These are phyloP conservation scores for Candida schatavii DNA, from an alignment of 805 yeast species.

Conservation along the genomic window DNA sequence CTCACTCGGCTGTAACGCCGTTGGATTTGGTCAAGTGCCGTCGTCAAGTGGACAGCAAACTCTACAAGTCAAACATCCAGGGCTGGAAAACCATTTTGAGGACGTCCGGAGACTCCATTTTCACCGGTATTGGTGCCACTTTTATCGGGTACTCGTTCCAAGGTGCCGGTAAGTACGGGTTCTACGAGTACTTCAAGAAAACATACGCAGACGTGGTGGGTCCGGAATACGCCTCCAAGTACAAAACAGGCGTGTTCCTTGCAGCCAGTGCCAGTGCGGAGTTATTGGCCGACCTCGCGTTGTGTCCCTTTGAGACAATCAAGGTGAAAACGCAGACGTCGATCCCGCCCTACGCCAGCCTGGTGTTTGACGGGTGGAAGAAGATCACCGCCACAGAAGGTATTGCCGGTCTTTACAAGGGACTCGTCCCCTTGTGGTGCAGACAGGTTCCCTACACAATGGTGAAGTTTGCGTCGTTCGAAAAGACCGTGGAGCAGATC, in stretches of 20 bases:
- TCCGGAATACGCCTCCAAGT: conserved; percentile 53
- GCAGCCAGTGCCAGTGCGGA: conserved; percentile 94
- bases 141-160: conserved; percentile 90
- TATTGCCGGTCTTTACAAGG: conserved; percentile 74
- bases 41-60: conserved; percentile 73
- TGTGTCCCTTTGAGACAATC: conserved; percentile 94
- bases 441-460: conserved; percentile 98
- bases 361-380: conserved; percentile 62
- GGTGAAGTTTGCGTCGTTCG: conserved; percentile 95
- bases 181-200: conserved; percentile 88
- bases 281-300: conserved; percentile 81
- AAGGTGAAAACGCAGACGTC: conserved; percentile 94
- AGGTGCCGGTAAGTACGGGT: conserved; percentile 97
- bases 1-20: conserved; percentile 92
- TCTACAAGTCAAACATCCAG: conserved; percentile 73
- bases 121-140: conserved; percentile 91
- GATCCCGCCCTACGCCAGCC: conserved; percentile 75
- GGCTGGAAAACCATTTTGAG: conserved; percentile 78
- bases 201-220: conserved; percentile 69
- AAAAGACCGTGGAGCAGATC: conserved; percentile 80
- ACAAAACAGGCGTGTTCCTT: conserved; percentile 71
- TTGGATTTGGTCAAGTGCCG: conserved; percentile 92
- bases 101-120: conserved; percentile 76
- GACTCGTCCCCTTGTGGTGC: conserved; percentile 88
- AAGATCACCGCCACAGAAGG: conserved; percentile 70